Conservation (phyloP, 2,329 filamentous ascomycete species). For the Zymoseptoria brevis region DNA sequence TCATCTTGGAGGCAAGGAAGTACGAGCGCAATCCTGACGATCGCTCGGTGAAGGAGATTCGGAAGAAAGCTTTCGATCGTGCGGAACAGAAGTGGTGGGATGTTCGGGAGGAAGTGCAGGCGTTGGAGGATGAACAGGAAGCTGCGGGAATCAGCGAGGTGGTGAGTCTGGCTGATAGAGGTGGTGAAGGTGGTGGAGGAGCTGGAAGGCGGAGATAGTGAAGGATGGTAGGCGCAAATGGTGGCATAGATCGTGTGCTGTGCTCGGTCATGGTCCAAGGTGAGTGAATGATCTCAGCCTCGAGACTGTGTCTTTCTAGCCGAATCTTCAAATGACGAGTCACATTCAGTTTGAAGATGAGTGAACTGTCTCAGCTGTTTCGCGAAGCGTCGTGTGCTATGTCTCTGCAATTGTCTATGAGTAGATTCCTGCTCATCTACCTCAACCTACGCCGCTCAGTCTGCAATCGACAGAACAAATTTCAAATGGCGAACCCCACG, state of each 20-base stretch:
- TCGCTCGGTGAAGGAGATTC: conserved; percentile 79
- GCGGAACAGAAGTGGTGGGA: conserved; percentile 99
- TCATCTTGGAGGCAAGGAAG: conserved; percentile 67
- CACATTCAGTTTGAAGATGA: neutral
- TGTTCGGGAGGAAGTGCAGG: conserved; percentile 84
- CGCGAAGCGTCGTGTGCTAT: neutral
- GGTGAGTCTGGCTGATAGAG: conserved; percentile 72
- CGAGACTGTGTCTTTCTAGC: neutral
- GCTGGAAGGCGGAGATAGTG: conserved; percentile 15
- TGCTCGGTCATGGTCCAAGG: neutral
- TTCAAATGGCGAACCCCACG: neutral
- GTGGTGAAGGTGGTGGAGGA: conserved; percentile 22
- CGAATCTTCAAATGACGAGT: neutral
- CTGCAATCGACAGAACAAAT: neutral
- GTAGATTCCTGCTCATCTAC: neutral
- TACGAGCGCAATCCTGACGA: conserved; percentile 61
- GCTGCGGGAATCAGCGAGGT: conserved; percentile 92
- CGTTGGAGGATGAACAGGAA: conserved; percentile 91
- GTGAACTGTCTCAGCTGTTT: neutral
- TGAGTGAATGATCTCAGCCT: neutral
- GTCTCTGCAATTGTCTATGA: neutral
- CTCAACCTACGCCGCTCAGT: neutral
- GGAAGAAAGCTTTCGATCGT: conserved; percentile 79
- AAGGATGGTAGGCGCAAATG: neutral
- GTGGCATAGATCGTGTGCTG: neutral